Base-by-base conservation (phyloP, 805 yeast genomes). In the Metschnikowia reukaufii region DNA sequence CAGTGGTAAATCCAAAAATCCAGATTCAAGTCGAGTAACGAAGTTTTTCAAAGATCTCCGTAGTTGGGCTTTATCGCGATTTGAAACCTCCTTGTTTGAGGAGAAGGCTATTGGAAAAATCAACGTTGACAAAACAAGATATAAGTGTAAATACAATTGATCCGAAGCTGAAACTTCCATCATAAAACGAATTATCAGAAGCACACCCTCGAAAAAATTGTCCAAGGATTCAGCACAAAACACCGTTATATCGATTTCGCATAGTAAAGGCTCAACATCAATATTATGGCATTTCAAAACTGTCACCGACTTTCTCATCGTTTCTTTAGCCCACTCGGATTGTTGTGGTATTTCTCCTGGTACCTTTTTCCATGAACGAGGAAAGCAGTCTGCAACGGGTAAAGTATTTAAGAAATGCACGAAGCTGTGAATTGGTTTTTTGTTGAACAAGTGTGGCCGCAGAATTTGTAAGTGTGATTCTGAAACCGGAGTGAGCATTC, bases 51-150 rank as follows among this genome's bases (percentile, higher is more conserved):
- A 19, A 10, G 36, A 15, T 4, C 18, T 23, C 3, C 44, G 48
- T 7, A 45, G 30, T 30, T 19, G 12, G 19, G 15, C 9, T 34
- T 45, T 45, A n/a, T 20, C 15, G 6, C 2, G 10, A 5, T 13
- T 4, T 4, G 35, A 10, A 6, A 45, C 10, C 29, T 45, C 48
- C 16, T 27, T 15, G 7, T 45, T 40, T 3, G 39, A 45, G 5
- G 44, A 54, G 39, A 69, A 50, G 34, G 70, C 52, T 41, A 56
- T 52, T 2, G 74, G 74, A 21, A 66, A 50, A 7, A 69, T 45
- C 45, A 66, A 67, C 10, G 65, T 36, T 10, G 65, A 44, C 7
- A 68, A 54, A 16, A 64, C 50, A 18, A 67, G 52, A 44, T 65
- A 69, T 8, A 69, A 44, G 27, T 60, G 60, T 44, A 65, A 54